These are phyloP conservation scores for Sordariomycetes sp. DNA, from an alignment of 2,329 filamentous ascomycete species.

Conservation along the genomic window DNA sequence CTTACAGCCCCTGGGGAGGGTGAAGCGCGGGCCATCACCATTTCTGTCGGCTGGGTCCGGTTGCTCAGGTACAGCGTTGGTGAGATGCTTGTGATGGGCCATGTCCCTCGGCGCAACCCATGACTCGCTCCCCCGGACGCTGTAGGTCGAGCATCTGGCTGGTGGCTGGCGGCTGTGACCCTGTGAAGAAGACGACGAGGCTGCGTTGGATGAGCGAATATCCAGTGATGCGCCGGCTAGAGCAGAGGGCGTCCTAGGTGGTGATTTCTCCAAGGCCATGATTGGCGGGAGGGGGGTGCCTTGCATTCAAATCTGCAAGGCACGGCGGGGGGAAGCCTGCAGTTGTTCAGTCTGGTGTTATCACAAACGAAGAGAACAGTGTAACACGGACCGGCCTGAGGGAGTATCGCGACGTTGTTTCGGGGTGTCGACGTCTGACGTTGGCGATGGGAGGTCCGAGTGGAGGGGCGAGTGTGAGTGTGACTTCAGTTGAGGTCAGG, in stretches of 20 bases:
- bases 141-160: conserved; percentile 1
- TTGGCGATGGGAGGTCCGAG: too few relatives aligned
- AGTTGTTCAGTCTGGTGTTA: too few relatives aligned
- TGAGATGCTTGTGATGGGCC: conserved; percentile 5
- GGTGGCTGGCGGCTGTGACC: not conserved
- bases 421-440: too few relatives aligned
- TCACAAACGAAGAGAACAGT: too few relatives aligned
- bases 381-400: too few relatives aligned
- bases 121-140: conserved; percentile 6
- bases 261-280: conserved; percentile 12
- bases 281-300: conserved; percentile 11
- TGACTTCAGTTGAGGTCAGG: too few relatives aligned
- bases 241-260: conserved; percentile 1
- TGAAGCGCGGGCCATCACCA: conserved; percentile 13
- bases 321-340: conserved; percentile 4
- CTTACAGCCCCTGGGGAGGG: conserved; percentile 21
- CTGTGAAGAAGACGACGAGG: not conserved
- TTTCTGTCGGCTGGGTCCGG: too few relatives aligned
- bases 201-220: not conserved
- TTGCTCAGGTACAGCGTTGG: too few relatives aligned
- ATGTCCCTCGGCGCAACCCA: conserved; percentile 14
- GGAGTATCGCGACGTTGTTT: too few relatives aligned
- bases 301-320: conserved; percentile 5
- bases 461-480: too few relatives aligned
- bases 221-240: not conserved